Conservation (phyloP, 805 yeast species). For the Starmerella vaccinii region DNA sequence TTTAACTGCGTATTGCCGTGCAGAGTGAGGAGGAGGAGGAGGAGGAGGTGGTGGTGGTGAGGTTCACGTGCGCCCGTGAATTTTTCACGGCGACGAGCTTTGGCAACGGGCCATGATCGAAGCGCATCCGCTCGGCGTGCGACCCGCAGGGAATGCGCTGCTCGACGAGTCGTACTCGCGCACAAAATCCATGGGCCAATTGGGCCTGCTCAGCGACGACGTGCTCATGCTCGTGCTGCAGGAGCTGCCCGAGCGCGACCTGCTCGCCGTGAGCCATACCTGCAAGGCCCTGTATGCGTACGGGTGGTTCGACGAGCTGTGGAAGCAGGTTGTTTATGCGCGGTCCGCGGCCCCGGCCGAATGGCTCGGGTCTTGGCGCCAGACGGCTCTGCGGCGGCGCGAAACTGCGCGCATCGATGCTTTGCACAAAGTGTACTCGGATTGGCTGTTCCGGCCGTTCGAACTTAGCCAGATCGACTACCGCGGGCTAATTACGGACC, state of each 20-base stretch:
- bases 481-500: conserved; percentile 37
- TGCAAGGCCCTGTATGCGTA: conserved; percentile 66
- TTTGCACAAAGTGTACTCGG: conserved; percentile 52
- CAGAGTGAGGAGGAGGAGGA: too few species aligned
- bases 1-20: neutral
- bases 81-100: conserved; percentile 6
- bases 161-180: conserved; percentile 26
- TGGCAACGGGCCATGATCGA: conserved; percentile 20
- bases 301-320: conserved; percentile 64
- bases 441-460: conserved; percentile 68
- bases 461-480: conserved; percentile 69
- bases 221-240: conserved; percentile 45
- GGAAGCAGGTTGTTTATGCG: conserved; percentile 53
- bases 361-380: conserved; percentile 81
- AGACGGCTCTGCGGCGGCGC: conserved; percentile 39
- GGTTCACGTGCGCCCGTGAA: neutral
- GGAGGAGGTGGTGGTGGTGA: too few species aligned
- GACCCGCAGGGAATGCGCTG: conserved; percentile 62
- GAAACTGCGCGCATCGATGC: conserved; percentile 19
- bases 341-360: conserved; percentile 25
- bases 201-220: conserved; percentile 53
- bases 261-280: conserved; percentile 44
- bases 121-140: conserved; percentile 62
- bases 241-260: conserved; percentile 41
- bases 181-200: conserved; percentile 21